Evolutionary conservation across 2,329 filamentous ascomycete species (phyloP), one percentile per base, ranked within the genome.

Genomic region (Tricladium varicosporioides): DNA sequence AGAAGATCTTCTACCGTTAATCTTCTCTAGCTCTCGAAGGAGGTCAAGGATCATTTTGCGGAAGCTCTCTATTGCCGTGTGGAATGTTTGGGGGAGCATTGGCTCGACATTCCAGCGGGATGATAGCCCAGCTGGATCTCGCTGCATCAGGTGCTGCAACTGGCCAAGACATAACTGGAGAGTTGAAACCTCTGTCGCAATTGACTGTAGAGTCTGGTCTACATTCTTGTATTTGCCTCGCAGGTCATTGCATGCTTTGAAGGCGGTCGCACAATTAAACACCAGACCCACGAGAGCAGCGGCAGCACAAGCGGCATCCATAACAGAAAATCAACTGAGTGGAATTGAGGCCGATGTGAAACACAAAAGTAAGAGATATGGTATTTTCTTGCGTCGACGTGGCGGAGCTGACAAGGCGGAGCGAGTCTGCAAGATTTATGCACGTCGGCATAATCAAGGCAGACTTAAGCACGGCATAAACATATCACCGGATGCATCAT

Each of bases 211-310:
- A 8, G 57, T 60, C 5, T 47, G 40, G 7, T 36, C 46, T 14
- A 53, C 55, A 53, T 56, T 48, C 22, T 55, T 49, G 36, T 57
- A 61, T 3, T 51, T 51, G 16, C 54, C 32, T 11, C 46, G 44
- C 8, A 61, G 43, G 9, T 57, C 57, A 14, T 56, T 54, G 46
- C 60, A 61, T 16, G 53, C 48, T 18, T 61, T 59, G 16, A 57
- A 47, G 2, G 52, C 57, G 4, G 16, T 57, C 5, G 54, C 60
- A 16, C 56, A 51, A 42, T 57, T 59, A 32, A 61, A 61, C 18
- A 59, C 48, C 2, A 59, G 52, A 15, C 50, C 54, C 10, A 59
- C 54, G 13, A 59, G 51, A 5, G 54, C 54, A 32, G 51, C 31
- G 27, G 52, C 60, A 27, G 59, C 58, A n/a, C 46, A 54, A 2